Base-by-base conservation (phyloP, 176 grass and related monocot genomes). In the Neostapfia colusana region DNA sequence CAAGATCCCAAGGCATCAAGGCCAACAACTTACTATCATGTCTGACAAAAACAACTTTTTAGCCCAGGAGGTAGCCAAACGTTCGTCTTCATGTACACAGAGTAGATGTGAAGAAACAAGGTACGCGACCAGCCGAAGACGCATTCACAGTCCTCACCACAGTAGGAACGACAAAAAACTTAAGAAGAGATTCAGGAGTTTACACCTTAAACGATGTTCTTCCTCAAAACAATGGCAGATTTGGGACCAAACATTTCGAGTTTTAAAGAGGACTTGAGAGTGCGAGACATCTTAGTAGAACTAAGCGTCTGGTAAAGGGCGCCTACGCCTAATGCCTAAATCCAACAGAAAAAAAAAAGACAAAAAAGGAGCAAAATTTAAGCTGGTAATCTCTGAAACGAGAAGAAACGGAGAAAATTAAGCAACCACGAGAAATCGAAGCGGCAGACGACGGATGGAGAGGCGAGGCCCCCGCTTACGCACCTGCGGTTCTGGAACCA, bases 401-500 rank as follows among this genome's bases (percentile, higher is more conserved):
- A 9, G 5, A 9, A 41, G 37, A 50, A 12, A 7, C 5, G 4
- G 15, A 11, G 20, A 55, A 18, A 24, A 40, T 5, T 31, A 16
- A 43, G 62, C 1, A 50, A 21, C 58, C 46, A 26, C 24, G 67
- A 43, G 2, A 17, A 75, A 45, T 24, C 42, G 20, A 54, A 75
- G 39, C 69, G 7, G 10, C 16, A 24, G 49, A 38, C 13, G 45
- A 7, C 2, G 69, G 72, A 82, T 79, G 48, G 49, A 45, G 41
- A n/a, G 60, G 28, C 2, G 31, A 6, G 45, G 7, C 61, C 31
- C 31, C 31, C 31, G 31, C 31, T 31, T 31, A 79, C 79, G 65
- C 28, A 97, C 93, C 93, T 97, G 72, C 93, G 93, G 80, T 97
- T 97, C 88, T 97, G 93, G 82, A 97, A 97, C 93, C 93, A 97